Percentiles rank a stretch among this genome's conserved stretches.
Evolutionary conservation across 108 stramenopile species (phyloP).

Genomic region (Nannochloropsis salina): DNA sequence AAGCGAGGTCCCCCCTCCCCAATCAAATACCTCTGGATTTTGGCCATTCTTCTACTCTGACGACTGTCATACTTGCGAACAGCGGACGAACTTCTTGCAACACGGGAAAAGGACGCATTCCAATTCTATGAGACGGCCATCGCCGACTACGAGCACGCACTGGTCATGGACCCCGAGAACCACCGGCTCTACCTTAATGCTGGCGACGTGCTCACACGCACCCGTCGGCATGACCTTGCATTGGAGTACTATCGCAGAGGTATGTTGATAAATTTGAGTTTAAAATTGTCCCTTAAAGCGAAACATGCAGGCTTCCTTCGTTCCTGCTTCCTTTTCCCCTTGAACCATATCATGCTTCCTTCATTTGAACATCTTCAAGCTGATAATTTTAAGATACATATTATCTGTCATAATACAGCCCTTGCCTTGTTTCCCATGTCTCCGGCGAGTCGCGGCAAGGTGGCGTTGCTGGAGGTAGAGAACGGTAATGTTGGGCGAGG

Average conservation of each 20-base stretch:
- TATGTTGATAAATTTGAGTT: too few relatives aligned
- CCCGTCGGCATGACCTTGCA: neutral
- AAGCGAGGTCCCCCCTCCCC: too few relatives aligned
- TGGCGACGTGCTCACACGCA: neutral
- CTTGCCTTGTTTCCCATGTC: neutral
- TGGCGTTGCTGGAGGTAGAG: neutral
- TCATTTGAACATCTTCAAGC: too few relatives aligned
- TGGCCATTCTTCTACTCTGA: too few relatives aligned
- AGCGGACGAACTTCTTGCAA: neutral
- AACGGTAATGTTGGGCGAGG: neutral
- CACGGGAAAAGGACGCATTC: neutral
- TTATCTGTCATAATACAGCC: neutral
- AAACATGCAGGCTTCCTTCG: too few relatives aligned
- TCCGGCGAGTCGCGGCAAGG: neutral
- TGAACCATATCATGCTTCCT: too few relatives aligned
- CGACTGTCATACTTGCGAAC: too few relatives aligned
- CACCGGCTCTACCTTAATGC: neutral
- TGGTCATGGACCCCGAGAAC: neutral
- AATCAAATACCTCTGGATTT: too few relatives aligned
- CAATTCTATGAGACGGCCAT: conserved; percentile 11
- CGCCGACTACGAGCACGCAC: neutral
- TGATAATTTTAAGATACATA: too few relatives aligned
- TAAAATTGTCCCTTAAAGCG: too few relatives aligned
- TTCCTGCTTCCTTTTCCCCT: too few relatives aligned
- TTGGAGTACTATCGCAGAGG: neutral